Conservation (phyloP, 2,329 filamentous ascomycete genomes). For the Scedosporium boydii region DNA sequence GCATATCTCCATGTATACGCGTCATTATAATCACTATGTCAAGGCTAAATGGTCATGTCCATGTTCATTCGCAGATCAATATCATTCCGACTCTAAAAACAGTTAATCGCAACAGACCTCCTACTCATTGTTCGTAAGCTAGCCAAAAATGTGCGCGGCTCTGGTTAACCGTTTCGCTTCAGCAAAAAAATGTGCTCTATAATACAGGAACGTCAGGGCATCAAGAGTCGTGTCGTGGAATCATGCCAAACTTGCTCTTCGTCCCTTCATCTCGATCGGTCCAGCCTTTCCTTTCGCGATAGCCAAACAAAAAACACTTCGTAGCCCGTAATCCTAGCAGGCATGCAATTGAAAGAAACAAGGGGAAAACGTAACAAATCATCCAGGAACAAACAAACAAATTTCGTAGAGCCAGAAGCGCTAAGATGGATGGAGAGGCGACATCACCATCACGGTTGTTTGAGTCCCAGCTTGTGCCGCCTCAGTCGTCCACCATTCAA, state of each 20-base stretch:
- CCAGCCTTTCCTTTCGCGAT: slow-evolving; percentile 4
- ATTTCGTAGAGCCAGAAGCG: too few species aligned
- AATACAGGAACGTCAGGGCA: slow-evolving; percentile 8
- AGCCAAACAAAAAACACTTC: slow-evolving; percentile 5
- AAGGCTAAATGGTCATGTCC: too few species aligned
- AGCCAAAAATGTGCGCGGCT: neutral
- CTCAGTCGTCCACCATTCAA: neutral
- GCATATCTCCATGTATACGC: too few species aligned
- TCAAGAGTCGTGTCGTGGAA: neutral
- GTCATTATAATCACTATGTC: too few species aligned
- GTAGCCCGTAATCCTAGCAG: neutral
- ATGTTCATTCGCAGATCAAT: neutral
- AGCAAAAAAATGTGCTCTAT: slow-evolving; percentile 8
- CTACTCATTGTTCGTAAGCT: neutral
- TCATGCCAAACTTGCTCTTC: neutral
- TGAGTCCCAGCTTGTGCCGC: neutral
- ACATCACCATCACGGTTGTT: too few species aligned
- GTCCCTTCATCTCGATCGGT: neutral
- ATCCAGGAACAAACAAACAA: too few species aligned
- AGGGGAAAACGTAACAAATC: too few species aligned
- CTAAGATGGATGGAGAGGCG: too few species aligned
- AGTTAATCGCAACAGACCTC: neutral
- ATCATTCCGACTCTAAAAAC: neutral
- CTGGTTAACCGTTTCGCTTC: neutral
- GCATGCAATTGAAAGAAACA: neutral